Percentiles rank a stretch among this genome's conserved stretches.
Conservation (phyloP, 352 stramenopile genomes). For the Phytophthora ohioensis region DNA sequence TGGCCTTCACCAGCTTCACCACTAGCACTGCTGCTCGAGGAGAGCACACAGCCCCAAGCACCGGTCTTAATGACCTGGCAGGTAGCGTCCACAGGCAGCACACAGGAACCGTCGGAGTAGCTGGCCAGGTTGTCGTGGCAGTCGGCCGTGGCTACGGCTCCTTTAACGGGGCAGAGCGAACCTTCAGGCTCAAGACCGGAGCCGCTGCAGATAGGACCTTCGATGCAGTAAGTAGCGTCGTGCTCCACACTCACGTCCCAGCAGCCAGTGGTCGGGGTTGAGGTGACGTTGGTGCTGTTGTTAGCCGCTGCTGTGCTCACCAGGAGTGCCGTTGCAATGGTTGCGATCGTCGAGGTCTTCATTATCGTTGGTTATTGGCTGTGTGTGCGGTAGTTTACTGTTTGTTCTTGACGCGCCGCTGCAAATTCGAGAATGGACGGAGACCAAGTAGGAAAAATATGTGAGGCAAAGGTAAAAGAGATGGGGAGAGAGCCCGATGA, state of each 20-base stretch:
- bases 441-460: conserved; percentile 11
- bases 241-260: conserved; percentile 49
- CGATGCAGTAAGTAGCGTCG: conserved; percentile 61
- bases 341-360: conserved; percentile 27
- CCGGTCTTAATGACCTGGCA: conserved; percentile 72
- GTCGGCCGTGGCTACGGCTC: conserved; percentile 50
- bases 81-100: conserved; percentile 53
- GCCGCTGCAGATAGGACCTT: conserved; percentile 53
- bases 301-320: conserved; percentile 2
- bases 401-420: conserved; percentile 14
- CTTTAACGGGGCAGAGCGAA: conserved; percentile 47
- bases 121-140: conserved; percentile 65
- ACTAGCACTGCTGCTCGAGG: conserved; percentile 16
- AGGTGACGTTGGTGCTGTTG: conserved; percentile 17
- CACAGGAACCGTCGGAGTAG: conserved; percentile 55
- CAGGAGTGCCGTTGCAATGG: conserved; percentile 18
- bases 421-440: conserved; percentile 34
- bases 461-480: conserved; percentile 16
- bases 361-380: conserved; percentile 10
- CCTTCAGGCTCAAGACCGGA: conserved; percentile 36
- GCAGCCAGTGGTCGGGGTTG: conserved; percentile 31
- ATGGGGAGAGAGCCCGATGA: conserved; percentile 28
- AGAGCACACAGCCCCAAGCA: conserved; percentile 67
- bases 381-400: not conserved
- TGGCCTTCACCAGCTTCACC: conserved; percentile 3